A percentile compares a stretch with the other conserved stretches of the same genome.
phyloP scores from a whole-genome alignment of 345 rosid genomes.

The Eutrema yunnanense region DNA sequence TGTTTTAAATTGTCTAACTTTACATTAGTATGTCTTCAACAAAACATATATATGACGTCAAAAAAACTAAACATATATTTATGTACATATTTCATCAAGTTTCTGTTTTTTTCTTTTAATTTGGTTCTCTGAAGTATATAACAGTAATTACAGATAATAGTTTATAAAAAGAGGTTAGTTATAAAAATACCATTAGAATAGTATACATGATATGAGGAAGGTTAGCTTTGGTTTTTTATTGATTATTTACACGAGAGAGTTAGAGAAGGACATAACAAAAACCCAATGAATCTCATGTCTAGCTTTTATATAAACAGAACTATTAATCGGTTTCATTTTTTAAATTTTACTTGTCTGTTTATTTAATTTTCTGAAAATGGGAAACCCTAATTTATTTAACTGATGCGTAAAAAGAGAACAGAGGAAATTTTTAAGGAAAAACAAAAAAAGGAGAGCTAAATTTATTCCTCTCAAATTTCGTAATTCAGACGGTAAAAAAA shows the following conservation, averaged over 20 bases:
- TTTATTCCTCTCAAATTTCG: conserved; percentile 32
- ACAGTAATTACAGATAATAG: background rate
- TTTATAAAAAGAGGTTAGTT: background rate
- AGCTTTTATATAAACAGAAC: background rate
- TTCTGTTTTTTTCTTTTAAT: background rate
- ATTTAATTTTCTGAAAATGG: background rate
- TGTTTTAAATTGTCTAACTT: background rate
- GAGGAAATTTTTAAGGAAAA: background rate
- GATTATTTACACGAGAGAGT: conserved; percentile 25
- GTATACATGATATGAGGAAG: background rate
- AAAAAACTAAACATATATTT: no score
- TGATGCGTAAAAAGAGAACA: background rate
- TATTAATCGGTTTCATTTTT: background rate
- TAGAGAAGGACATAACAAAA: conserved; percentile 31
- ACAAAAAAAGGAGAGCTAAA: background rate
- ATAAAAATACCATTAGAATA: background rate
- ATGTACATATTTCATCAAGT: background rate
- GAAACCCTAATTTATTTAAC: conserved; percentile 27
- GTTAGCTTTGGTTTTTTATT: background rate
- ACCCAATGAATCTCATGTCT: conserved; percentile 17
- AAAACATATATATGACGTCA: background rate
- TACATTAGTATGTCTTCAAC: background rate
- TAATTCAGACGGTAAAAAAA: conserved; percentile 36
- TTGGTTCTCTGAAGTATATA: background rate
- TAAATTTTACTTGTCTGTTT: background rate